Base-by-base conservation (phyloP, 2,329 filamentous ascomycete genomes). In the Neophaeococcomyces aloes region DNA sequence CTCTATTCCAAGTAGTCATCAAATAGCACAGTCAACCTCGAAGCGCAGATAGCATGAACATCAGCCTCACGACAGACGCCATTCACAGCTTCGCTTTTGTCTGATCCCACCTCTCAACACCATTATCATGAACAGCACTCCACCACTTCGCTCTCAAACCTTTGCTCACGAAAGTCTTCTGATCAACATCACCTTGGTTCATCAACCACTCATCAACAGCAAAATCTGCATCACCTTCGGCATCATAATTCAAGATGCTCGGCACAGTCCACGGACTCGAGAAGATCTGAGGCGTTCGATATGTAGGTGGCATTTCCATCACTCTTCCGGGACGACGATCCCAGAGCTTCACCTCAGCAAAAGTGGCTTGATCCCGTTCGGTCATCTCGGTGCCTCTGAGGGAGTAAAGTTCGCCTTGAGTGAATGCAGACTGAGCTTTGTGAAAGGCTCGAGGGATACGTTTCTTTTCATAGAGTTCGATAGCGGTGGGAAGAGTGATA, bases 381-480 rank as follows among this genome's bases (percentile, higher is more conserved):
- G 19, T 34, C 5, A 44, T 46, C 6, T 42, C 44, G 13, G 47
- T 47, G 4, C 41, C 47, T 4, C 23, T 38, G 21, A 45, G 45
- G 42, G 49, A 46, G 27, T 50, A 52, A 34, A 51, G 43, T 14
- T 47, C 42, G 4, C 51, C 51, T 11, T 37, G 38, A n/a, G 47
- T 39, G 37, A 52, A 53, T 11, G 50, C 44, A 37, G 29, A n/a
- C 4, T 35, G 44, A 29, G 49, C 47, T 29, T 52, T 49, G 35
- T 44, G 29, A 42, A 59, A 62, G 14, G 60, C 65, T 50, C 64
- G 65, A 2, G 65, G 65, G 61, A 68, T 67, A 13, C 64, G 56
- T 34, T 60, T 61, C 32, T 57, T 55, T 52, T 69, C 65, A 43
- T 67, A 67, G 7, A 67, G 51, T 3, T 48, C 31, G 21, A 67